Percentiles rank a stretch among this genome's conserved stretches.
These are phyloP conservation scores for Thyridium curvatum DNA, from an alignment of 2,329 filamentous ascomycete species.

Conservation along the genomic window DNA sequence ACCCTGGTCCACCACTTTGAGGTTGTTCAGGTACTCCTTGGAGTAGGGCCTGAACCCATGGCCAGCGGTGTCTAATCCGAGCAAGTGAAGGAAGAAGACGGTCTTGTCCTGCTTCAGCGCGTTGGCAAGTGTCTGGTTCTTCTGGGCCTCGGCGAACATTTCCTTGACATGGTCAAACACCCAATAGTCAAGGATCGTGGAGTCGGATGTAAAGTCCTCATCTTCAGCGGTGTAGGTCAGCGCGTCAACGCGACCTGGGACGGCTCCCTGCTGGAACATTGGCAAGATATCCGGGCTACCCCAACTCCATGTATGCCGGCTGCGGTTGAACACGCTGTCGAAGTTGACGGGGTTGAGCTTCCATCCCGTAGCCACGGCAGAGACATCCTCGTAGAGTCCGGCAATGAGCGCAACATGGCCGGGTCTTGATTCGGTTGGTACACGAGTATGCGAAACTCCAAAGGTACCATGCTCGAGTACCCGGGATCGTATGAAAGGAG, in stretches of 20 bases:
- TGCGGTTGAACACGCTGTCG: conserved; percentile 97
- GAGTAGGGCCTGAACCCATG: conserved; percentile 87
- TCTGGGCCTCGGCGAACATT: conserved; percentile 74
- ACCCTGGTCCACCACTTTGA: conserved; percentile 88
- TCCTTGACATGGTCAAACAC: conserved; percentile 92
- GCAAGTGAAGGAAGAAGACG: conserved; percentile 91
- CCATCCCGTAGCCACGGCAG: conserved; percentile 94
- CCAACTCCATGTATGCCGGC: conserved; percentile 98
- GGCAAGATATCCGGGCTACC: conserved; percentile 94
- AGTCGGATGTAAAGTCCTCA: conserved; percentile 85
- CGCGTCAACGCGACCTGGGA: conserved; percentile 81
- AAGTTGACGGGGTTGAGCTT: conserved; percentile 98
- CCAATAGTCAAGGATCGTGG: conserved; percentile 79
- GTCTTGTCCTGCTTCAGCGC: conserved; percentile 75
- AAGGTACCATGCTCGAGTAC: conserved; percentile 89
- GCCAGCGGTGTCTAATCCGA: conserved; percentile 86
- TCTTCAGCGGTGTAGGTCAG: conserved; percentile 76
- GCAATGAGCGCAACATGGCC: conserved; percentile 97
- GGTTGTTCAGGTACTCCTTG: conserved; percentile 88
- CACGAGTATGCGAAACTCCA: conserved; percentile 92
- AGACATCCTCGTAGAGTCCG: conserved; percentile 95
- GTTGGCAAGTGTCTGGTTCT: conserved; percentile 67
- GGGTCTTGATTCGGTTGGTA: conserved; percentile 92
- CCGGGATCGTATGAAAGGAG: conserved; percentile 84
- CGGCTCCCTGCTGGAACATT: conserved; percentile 95